Evolutionary conservation across 2,329 filamentous ascomycete genomes (phyloP).

Genomic region (Ceratocystiopsis brevicomis): DNA sequence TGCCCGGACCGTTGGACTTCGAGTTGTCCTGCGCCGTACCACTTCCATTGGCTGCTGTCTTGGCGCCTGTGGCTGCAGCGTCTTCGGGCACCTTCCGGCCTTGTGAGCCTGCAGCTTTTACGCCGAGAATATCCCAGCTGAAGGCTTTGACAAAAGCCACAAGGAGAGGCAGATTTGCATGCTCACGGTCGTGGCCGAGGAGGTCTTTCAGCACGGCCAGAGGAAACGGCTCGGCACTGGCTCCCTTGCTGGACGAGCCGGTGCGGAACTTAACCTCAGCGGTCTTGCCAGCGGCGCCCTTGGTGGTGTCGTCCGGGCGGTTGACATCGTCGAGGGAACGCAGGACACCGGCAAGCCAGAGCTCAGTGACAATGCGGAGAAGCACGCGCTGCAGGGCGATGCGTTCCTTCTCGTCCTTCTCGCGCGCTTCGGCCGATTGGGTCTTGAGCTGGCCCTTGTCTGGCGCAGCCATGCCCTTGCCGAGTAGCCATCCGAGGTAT

Average conservation of each 20-base stretch:
- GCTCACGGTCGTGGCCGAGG: slow-evolving; percentile 81
- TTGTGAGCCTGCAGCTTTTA: slow-evolving; percentile 26
- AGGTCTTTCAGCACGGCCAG: slow-evolving; percentile 96
- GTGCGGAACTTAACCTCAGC: slow-evolving; percentile 38
- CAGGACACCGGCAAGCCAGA: slow-evolving; percentile 84
- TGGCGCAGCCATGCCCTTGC: slow-evolving; percentile 75
- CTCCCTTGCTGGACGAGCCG: slow-evolving; percentile 36
- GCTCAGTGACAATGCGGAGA: slow-evolving; percentile 76
- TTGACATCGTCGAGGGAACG: slow-evolving; percentile 55
- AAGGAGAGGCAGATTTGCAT: slow-evolving; percentile 73
- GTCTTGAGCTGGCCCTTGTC: slow-evolving; percentile 70
- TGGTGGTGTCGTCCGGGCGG: slow-evolving; percentile 43
- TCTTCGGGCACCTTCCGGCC: slow-evolving; percentile 38
- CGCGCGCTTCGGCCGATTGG: slow-evolving; percentile 61
- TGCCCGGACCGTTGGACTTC: too few species aligned
- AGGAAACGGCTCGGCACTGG: slow-evolving; percentile 75
- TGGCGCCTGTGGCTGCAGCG: neutral
- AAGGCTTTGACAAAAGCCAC: slow-evolving; percentile 95
- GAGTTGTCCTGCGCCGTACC: too few species aligned
- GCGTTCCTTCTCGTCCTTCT: slow-evolving; percentile 91
- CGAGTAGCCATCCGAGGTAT: slow-evolving; percentile 80
- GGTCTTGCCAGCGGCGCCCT: slow-evolving; percentile 42
- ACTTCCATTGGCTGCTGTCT: neutral
- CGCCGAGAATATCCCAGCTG: slow-evolving; percentile 82
- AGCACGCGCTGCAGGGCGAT: slow-evolving; percentile 70